Base-by-base conservation (phyloP, 2,329 filamentous ascomycete species). In the Ceratocystis colombiana region DNA sequence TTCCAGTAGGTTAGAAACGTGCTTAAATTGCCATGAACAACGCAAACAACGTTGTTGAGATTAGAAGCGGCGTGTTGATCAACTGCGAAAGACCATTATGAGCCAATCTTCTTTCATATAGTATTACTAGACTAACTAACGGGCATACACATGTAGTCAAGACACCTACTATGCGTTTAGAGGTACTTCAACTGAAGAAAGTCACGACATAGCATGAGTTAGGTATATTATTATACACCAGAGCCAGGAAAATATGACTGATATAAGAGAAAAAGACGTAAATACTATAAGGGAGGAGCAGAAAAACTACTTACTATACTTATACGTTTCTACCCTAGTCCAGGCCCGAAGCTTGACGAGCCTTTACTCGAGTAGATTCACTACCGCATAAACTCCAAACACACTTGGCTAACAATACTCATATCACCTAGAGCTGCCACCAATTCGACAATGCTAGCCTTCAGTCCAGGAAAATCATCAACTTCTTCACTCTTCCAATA, bases 391-490 rank as follows among this genome's bases (percentile, higher is more conserved):
- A 88, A 81, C 70, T 87, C 82, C 15, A 90, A 74, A 53, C 85
- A 82, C 20, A 88, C 76, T 64, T 79, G 76, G 22, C 74, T 75
- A 57, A 84, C 77, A 62, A 87, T 72, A 55, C 86, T 82, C 1
- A 80, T 77, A 41, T 55, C 65, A 0, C 88, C 88, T 57, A 90
- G 74, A 10, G 83, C 82, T 2, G 87, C 86, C 2, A 85, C 82
- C 63, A 90, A 72, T 71, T 90, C 87, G 1, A 84, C 87, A 67
- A 91, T 79, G 45, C 80, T 78, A 0, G 82, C 80, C 72, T 86
- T 88, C 44, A 88, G 73, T 0, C 79, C 79, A 4, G 75, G 74
- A 20, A 77, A 73, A 62, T 85, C 77, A 12, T 75, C 72, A 2
- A 88, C 74, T 44, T 76, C 75, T 61, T 81, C 78, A 1, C 75